phyloP scores from a whole-genome alignment of 495 filamentous ascomycete genomes.

The Penicillium herquei region DNA sequence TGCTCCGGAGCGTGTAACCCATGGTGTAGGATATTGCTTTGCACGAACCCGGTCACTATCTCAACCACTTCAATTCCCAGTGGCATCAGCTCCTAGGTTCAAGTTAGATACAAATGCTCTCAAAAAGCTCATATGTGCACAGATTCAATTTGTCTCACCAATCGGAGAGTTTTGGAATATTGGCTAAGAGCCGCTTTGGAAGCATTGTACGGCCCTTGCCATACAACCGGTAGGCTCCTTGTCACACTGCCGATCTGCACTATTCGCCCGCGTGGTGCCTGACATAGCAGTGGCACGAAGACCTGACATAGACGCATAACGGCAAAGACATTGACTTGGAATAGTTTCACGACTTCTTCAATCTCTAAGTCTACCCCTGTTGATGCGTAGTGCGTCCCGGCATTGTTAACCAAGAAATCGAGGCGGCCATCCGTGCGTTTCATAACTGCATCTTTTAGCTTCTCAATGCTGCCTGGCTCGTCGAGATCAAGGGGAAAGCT shows the following conservation, averaged over 20 bases:
- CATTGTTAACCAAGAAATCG: constrained; percentile 42
- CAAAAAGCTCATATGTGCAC: too few species aligned
- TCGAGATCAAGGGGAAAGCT: constrained; percentile 6
- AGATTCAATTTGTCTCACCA: constrained; percentile 13
- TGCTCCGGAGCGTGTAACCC: constrained; percentile 8
- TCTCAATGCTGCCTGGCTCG: constrained; percentile 7
- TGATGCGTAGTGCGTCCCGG: constrained; percentile 27
- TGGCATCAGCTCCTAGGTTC: constrained; percentile 5
- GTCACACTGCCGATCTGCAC: constrained; percentile 27
- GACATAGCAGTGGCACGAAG: constrained; percentile 39
- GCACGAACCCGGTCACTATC: constrained; percentile 13
- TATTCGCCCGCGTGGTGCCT: constrained; percentile 22
- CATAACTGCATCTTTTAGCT: constrained; percentile 8
- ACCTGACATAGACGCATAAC: constrained; percentile 34
- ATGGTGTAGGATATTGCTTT: constrained; percentile 15
- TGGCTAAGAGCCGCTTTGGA: constrained; percentile 29
- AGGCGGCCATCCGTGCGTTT: constrained; percentile 22
- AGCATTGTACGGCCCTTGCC: constrained; percentile 17
- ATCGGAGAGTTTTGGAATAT: constrained; percentile 22
- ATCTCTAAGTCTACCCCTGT: constrained; percentile 35
- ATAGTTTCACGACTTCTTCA: constrained; percentile 28
- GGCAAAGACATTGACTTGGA: constrained; percentile 43
- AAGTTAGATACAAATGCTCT: constrained; percentile 1
- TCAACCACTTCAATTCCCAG: constrained; percentile 9
- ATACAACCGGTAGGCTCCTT: constrained; percentile 19